Percentiles rank a stretch among this genome's conserved stretches.
Evolutionary conservation across 2,329 filamentous ascomycete genomes (phyloP).

Genomic region (Aspergillus transmontanensis): DNA sequence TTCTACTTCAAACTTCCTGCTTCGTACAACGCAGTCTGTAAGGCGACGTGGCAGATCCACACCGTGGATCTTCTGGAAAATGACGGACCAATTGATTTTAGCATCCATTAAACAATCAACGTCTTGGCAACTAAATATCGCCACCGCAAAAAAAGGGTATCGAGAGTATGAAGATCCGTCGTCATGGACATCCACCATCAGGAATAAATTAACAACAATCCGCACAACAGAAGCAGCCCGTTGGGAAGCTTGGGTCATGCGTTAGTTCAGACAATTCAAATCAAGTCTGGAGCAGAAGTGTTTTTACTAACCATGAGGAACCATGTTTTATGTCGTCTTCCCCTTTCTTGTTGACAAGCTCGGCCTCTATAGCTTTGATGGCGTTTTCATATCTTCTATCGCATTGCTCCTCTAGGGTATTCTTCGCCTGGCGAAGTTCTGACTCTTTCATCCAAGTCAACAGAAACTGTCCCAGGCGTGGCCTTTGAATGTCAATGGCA

Average conservation of each 20-base stretch:
- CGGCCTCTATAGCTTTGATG: background rate
- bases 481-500: conserved; percentile 1
- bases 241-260: background rate
- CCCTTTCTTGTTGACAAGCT: background rate
- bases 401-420: background rate
- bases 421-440: conserved; percentile 6
- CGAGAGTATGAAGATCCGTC: background rate
- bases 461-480: conserved; percentile 3
- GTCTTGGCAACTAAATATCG: background rate
- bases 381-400: background rate
- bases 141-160: background rate
- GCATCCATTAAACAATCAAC: background rate
- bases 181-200: background rate
- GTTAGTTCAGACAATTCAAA: background rate
- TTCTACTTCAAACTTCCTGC: background rate
- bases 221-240: conserved; percentile 6
- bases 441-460: conserved; percentile 8
- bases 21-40: background rate
- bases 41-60: background rate
- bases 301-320: background rate
- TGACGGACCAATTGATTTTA: background rate
- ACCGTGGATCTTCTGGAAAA: background rate
- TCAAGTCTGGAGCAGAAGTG: background rate
- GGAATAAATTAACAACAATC: conserved; percentile 1
- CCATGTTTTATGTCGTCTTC: background rate